A percentile compares a stretch with the other conserved stretches of the same genome.
These are phyloP conservation scores for Casaregolazyma suthepensis DNA, from an alignment of 1,139 yeast species.

Conservation along the genomic window DNA sequence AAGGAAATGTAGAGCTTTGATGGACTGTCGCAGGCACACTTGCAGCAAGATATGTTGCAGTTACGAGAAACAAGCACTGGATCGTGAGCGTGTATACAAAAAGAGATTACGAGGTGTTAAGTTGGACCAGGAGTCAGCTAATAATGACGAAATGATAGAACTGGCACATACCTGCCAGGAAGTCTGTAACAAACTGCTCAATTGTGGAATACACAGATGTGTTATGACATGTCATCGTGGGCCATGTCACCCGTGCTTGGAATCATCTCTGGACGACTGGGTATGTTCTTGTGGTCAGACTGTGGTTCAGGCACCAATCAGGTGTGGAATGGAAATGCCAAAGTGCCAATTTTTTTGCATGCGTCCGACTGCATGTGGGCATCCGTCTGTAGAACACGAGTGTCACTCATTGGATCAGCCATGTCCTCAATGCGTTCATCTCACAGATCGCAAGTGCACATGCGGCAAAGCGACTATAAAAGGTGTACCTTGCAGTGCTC, in stretches of 20 bases:
- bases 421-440: slow-evolving; percentile 75
- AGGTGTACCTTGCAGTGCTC: slow-evolving; percentile 67
- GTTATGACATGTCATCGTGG: slow-evolving; percentile 77
- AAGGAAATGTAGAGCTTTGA: slow-evolving; percentile 68
- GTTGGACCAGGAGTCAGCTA: slow-evolving; percentile 18
- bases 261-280: slow-evolving; percentile 74
- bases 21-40: slow-evolving; percentile 77
- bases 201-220: slow-evolving; percentile 74
- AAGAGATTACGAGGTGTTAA: slow-evolving; percentile 35
- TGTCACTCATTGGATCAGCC: slow-evolving; percentile 58
- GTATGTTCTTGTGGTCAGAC: slow-evolving; percentile 84
- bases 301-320: slow-evolving; percentile 72
- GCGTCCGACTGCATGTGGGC: slow-evolving; percentile 65
- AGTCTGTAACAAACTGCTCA: slow-evolving; percentile 57
- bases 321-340: slow-evolving; percentile 76
- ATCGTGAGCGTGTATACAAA: slow-evolving; percentile 53
- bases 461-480: slow-evolving; percentile 61
- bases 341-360: slow-evolving; percentile 65
- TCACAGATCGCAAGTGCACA: slow-evolving; percentile 58
- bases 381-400: slow-evolving; percentile 60
- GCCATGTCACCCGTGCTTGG: slow-evolving; percentile 77
- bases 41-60: slow-evolving; percentile 68
- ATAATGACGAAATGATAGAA: slow-evolving; percentile 55
- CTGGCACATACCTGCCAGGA: slow-evolving; percentile 72
- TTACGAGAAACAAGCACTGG: slow-evolving; percentile 56